Base-by-base conservation (phyloP, 1,284 basidiomycete species). In the Fistulinella cinereoalba region DNA sequence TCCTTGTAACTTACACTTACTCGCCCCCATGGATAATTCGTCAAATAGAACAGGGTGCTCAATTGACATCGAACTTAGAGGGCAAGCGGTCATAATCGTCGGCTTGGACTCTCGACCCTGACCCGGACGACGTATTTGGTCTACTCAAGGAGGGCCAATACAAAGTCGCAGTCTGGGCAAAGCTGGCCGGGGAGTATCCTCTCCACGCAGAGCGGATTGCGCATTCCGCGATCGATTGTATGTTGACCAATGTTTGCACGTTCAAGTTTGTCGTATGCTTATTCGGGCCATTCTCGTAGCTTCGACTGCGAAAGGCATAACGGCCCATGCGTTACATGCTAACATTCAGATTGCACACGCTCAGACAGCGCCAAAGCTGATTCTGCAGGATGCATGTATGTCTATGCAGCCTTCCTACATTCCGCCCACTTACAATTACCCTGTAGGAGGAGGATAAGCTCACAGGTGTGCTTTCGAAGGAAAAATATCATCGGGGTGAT, bases 311-410 rank as follows among this genome's bases (percentile, higher is more conserved):
- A 78, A 77, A 48, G 76, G 73, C 11, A 69, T 69, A 12, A 63
- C 66, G 3, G 61, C 71, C 15, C 73, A 75, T 54, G 79, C 86
- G 18, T 74, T 96, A 47, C 73, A 92, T 19, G 92, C 91, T 2
- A 93, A 92, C 65, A 79, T 95, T 39, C 80, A 88, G 48, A 77
- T 96, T 47, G 81, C 86, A 2, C 75, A 81, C 54, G 87, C 92
- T 1, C 77, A 88, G 24, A 77, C 76, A 44, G 92, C 92, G 12
- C 94, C 94, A 1, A 95, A 92, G 60, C 61, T 86, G 6, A 72
- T 88, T 22, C 65, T 95, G 1, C 62, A 74, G 1, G 79, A 86
- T 55, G 83, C 92, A 47, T 81, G 89, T 92, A 61, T 65, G 88
- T 8, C 58, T 22, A 15, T 7, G 4, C 18, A 11, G 10, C 32